Evolutionary conservation across 2,329 filamentous ascomycete species (phyloP).

Genomic region (Aspergillus thermomutatus): DNA sequence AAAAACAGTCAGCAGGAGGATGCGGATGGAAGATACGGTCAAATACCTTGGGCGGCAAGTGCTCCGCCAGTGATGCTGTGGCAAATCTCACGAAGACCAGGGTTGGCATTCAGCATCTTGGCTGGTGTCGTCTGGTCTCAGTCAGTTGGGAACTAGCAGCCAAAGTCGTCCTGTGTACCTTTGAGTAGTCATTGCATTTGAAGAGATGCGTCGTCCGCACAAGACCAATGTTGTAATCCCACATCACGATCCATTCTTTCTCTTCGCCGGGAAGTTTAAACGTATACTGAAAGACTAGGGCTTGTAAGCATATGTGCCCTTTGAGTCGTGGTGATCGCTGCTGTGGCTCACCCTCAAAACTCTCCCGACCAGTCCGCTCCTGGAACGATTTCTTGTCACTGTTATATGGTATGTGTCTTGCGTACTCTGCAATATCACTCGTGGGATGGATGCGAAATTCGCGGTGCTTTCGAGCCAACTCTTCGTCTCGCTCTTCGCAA

Average conservation of each 20-base stretch:
- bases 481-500: slow-evolving; percentile 62
- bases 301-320: background rate
- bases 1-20: slow-evolving; percentile 1
- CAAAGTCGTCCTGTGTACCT: slow-evolving; percentile 55
- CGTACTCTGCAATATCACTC: slow-evolving; percentile 58
- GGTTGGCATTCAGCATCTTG: slow-evolving; percentile 75
- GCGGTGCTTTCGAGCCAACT: slow-evolving; percentile 56
- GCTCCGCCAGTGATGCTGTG: slow-evolving; percentile 94
- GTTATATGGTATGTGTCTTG: slow-evolving; percentile 84
- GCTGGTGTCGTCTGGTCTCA: slow-evolving; percentile 72
- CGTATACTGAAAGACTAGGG: slow-evolving; percentile 59
- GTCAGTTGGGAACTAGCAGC: background rate
- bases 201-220: slow-evolving; percentile 94
- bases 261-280: slow-evolving; percentile 69
- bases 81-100: slow-evolving; percentile 80
- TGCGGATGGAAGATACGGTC: background rate
- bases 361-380: slow-evolving; percentile 80
- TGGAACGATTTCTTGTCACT: slow-evolving; percentile 90
- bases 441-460: slow-evolving; percentile 64
- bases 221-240: slow-evolving; percentile 94
- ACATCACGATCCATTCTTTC: slow-evolving; percentile 74
- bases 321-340: background rate
- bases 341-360: slow-evolving; percentile 72
- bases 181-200: slow-evolving; percentile 82
- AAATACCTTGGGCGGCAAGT: slow-evolving; percentile 80